A percentile compares a stretch with the other conserved stretches of the same genome.
These are phyloP conservation scores for Kluyveromyces aestuarii DNA, from an alignment of 805 yeast genomes.

Conservation along the genomic window DNA sequence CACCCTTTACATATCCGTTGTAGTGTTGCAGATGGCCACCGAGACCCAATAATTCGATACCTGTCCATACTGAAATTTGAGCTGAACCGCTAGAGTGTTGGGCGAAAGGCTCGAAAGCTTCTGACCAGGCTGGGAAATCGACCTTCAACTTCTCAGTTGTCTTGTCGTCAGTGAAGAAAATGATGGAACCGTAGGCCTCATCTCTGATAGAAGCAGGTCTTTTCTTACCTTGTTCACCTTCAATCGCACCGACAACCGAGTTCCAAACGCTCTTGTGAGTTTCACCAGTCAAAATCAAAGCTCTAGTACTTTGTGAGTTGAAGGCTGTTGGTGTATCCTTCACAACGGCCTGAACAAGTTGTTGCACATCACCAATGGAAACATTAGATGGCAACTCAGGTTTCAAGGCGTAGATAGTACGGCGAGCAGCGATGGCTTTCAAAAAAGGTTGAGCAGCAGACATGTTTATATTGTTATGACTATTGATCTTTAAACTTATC, in stretches of 20 bases:
- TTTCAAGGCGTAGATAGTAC: slow-evolving; percentile 39
- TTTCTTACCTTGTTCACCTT: slow-evolving; percentile 30
- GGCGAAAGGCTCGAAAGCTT: slow-evolving; percentile 40
- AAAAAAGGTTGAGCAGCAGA: slow-evolving; percentile 17
- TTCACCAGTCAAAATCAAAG: slow-evolving; percentile 38
- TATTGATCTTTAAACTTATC: too few relatives aligned
- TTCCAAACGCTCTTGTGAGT: slow-evolving; percentile 40
- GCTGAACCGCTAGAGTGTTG: slow-evolving; percentile 41
- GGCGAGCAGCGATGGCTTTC: slow-evolving; percentile 33
- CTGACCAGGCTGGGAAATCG: slow-evolving; percentile 35
- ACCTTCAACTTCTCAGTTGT: slow-evolving; percentile 34
- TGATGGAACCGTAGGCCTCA: slow-evolving; percentile 41
- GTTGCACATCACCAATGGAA: slow-evolving; percentile 32
- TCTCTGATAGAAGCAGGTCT: slow-evolving; percentile 37
- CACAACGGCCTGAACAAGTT: slow-evolving; percentile 35
- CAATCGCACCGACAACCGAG: slow-evolving; percentile 31
- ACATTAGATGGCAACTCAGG: slow-evolving; percentile 37
- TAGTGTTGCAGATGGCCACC: slow-evolving; percentile 49
- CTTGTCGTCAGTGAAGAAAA: slow-evolving; percentile 38
- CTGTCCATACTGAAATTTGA: slow-evolving; percentile 43
- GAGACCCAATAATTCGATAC: slow-evolving; percentile 35
- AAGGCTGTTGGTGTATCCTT: slow-evolving; percentile 43
- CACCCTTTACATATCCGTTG: slow-evolving; percentile 36
- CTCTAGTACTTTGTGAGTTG: slow-evolving; percentile 44
- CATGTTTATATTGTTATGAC: slow-evolving; percentile 3